These are phyloP conservation scores for Sphagnum magellanicum DNA, from an alignment of 228 moss, liverwort and hornwort species.

Conservation along the genomic window DNA sequence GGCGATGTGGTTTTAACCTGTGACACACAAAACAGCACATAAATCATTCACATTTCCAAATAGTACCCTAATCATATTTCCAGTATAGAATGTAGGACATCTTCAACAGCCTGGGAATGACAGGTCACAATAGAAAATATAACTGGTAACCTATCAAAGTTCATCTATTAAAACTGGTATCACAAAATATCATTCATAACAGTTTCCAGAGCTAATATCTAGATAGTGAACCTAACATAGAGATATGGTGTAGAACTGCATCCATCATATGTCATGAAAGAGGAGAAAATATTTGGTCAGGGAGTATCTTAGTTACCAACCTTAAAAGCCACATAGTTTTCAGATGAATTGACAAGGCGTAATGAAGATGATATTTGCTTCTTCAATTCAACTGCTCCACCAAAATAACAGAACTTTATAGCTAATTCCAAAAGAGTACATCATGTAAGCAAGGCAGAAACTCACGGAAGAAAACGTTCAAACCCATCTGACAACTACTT, in stretches of 20 bases:
- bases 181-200: no score
- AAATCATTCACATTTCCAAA: not conserved
- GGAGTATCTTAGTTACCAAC: slow-evolving; percentile 14
- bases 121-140: no score
- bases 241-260: no score
- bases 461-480: not conserved
- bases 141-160: no score
- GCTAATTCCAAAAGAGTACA: not conserved
- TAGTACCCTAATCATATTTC: not conserved
- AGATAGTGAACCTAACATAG: no score
- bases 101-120: no score
- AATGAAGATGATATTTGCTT: slow-evolving; percentile 96
- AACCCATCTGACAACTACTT: no score
- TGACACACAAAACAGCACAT: not conserved
- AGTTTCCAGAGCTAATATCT: no score
- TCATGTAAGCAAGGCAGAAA: not conserved
- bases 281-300: no score
- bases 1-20: slow-evolving; percentile 98
- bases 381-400: slow-evolving; percentile 84
- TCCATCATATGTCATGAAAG: no score
- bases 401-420: not conserved
- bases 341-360: slow-evolving; percentile 72
- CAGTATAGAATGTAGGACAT: not conserved
- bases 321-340: slow-evolving; percentile 84
- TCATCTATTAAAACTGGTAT: no score